A percentile compares a stretch with the other conserved stretches of the same genome.
Evolutionary conservation across 495 filamentous ascomycete species (phyloP).

Genomic region (Coniosporium apollinis): DNA sequence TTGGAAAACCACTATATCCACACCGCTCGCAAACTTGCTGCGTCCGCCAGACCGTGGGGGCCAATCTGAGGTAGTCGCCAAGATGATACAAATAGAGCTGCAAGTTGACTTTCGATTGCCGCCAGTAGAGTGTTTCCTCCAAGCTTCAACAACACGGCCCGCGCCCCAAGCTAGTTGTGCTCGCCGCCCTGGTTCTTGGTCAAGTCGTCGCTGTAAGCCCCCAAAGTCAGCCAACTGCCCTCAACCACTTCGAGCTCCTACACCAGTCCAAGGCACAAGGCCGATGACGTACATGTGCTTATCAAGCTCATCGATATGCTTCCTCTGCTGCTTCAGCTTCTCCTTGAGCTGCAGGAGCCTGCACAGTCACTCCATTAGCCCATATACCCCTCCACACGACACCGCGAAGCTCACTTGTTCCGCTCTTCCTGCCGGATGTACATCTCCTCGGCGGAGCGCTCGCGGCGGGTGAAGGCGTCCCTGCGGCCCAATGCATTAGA

Average conservation of each 20-base stretch:
- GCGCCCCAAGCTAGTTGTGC: slow-evolving; percentile 47
- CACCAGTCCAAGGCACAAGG: background rate
- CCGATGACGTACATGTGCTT: slow-evolving; percentile 57
- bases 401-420: slow-evolving; percentile 46
- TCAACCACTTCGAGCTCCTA: background rate
- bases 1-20: no score
- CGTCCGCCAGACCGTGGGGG: no score
- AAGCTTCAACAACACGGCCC: background rate
- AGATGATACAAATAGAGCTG: no score
- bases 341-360: slow-evolving; percentile 48
- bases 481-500: slow-evolving; percentile 16
- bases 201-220: slow-evolving; percentile 38
- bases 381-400: background rate
- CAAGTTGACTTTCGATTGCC: no score
- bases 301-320: slow-evolving; percentile 67
- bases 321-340: slow-evolving; percentile 64
- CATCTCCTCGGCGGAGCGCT: slow-evolving; percentile 69
- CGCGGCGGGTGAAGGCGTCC: slow-evolving; percentile 80
- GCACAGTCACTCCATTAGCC: background rate
- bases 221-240: background rate
- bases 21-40: no score
- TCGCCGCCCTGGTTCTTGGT: slow-evolving; percentile 52
- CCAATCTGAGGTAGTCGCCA: no score
- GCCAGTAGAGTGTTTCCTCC: background rate
- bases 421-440: slow-evolving; percentile 73